These are phyloP conservation scores for Suillus subluteus DNA, from an alignment of 768 basidiomycete genomes.

Conservation along the genomic window DNA sequence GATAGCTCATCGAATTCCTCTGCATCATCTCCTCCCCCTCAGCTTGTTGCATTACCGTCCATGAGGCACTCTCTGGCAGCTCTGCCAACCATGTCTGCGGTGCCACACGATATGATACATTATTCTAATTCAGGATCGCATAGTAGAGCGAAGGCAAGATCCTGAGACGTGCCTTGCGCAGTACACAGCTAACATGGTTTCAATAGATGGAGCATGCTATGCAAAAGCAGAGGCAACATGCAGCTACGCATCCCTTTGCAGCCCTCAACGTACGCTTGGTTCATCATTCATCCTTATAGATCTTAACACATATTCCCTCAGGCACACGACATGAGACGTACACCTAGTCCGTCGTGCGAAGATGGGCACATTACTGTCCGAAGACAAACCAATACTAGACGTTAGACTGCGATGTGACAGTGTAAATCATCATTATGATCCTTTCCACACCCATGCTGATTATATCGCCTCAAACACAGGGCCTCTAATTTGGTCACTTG, in stretches of 20 bases:
- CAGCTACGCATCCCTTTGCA: constrained; percentile 18
- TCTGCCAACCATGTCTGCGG: constrained; percentile 34
- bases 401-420: constrained; percentile 22
- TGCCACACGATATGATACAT: constrained; percentile 37
- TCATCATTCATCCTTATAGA: constrained; percentile 11
- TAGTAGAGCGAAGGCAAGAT: constrained; percentile 33
- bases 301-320: constrained; percentile 13
- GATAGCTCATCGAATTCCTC: constrained; percentile 38
- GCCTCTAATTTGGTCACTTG: constrained; percentile 26
- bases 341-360: constrained; percentile 36
- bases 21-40: constrained; percentile 31
- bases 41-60: constrained; percentile 34
- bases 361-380: constrained; percentile 37
- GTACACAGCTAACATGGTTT: constrained; percentile 14
- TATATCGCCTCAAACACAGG: constrained; percentile 28
- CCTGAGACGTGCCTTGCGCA: not conserved
- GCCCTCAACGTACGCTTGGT: constrained; percentile 27
- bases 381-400: constrained; percentile 31
- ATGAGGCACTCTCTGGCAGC: constrained; percentile 37
- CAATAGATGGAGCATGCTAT: constrained; percentile 36
- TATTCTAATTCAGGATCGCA: constrained; percentile 30
- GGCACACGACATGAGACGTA: constrained; percentile 34
- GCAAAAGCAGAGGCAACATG: constrained; percentile 35
- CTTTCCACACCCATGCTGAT: constrained; percentile 15
- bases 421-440: not conserved